Evolutionary conservation across 2,329 filamentous ascomycete species (phyloP).

Genomic region (Pseudogymnoascus sp.): DNA sequence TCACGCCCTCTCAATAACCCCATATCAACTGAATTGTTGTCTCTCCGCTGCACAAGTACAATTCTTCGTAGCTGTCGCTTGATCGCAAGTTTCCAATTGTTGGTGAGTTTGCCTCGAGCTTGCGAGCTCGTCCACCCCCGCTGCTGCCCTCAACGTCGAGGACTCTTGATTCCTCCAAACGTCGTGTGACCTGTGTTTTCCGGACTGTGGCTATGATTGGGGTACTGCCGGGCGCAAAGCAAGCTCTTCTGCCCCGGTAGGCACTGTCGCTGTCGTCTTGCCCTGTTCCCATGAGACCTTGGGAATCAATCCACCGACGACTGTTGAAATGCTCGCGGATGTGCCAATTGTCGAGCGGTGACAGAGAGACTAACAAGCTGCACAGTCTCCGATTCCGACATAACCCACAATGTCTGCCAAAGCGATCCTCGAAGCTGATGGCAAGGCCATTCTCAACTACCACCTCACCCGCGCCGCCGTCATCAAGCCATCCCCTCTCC

Average conservation of each 20-base stretch:
- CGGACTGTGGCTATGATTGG: neutral
- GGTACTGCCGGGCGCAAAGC: neutral
- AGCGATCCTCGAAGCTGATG: conserved; percentile 96
- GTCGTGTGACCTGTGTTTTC: neutral
- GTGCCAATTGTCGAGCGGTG: neutral
- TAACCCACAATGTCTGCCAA: conserved; percentile 75
- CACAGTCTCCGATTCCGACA: conserved; percentile 7
- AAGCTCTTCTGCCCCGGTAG: neutral
- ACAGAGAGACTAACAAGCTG: neutral
- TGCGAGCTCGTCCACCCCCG: neutral
- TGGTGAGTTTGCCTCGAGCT: conserved; percentile 1
- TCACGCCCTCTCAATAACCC: conserved; percentile 3
- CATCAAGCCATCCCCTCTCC: conserved; percentile 96
- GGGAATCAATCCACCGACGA: neutral
- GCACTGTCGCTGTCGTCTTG: neutral
- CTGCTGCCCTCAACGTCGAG: neutral
- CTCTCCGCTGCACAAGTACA: conserved; percentile 1
- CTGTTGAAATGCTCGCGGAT: neutral
- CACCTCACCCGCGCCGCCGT: conserved; percentile 95
- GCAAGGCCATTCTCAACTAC: conserved; percentile 99
- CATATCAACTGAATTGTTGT: conserved; percentile 1
- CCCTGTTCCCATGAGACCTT: neutral
- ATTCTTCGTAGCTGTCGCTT: neutral
- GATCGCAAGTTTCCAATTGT: conserved; percentile 3
- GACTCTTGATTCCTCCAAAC: neutral